Evolutionary conservation across 2,329 filamentous ascomycete genomes (phyloP).

Genomic region (Ophiostoma perfectum): DNA sequence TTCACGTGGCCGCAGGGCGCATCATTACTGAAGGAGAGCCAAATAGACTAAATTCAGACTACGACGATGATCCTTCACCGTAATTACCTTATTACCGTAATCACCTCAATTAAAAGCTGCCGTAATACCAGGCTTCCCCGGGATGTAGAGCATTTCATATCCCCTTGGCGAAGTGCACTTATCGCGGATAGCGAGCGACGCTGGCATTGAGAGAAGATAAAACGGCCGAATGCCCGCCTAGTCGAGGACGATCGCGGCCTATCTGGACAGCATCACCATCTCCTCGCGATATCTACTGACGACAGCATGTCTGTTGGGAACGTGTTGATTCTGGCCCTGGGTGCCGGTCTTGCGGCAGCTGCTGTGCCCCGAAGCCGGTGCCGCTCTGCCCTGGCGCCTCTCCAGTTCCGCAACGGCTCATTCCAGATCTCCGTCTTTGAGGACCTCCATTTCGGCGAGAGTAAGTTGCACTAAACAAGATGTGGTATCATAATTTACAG

Average conservation of each 20-base stretch:
- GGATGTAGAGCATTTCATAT: neutral
- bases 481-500: no score
- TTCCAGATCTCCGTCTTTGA: slow-evolving; percentile 58
- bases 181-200: neutral
- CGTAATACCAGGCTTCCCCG: no score
- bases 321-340: neutral
- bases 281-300: neutral
- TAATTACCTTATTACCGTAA: neutral
- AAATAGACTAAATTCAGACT: neutral
- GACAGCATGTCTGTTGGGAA: neutral
- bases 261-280: neutral
- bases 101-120: neutral
- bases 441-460: slow-evolving; percentile 68
- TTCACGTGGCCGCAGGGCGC: neutral
- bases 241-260: neutral
- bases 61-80: neutral
- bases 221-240: neutral
- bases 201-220: neutral
- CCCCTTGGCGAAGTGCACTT: no score
- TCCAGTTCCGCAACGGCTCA: slow-evolving; percentile 41
- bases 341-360: neutral
- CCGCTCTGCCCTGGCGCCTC: slow-evolving; percentile 1
- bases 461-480: slow-evolving; percentile 34
- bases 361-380: neutral
- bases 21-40: slow-evolving; percentile 1